These are phyloP conservation scores for Krasilnikovozyma curviuscula DNA, from an alignment of 768 basidiomycete species.

Conservation along the genomic window DNA sequence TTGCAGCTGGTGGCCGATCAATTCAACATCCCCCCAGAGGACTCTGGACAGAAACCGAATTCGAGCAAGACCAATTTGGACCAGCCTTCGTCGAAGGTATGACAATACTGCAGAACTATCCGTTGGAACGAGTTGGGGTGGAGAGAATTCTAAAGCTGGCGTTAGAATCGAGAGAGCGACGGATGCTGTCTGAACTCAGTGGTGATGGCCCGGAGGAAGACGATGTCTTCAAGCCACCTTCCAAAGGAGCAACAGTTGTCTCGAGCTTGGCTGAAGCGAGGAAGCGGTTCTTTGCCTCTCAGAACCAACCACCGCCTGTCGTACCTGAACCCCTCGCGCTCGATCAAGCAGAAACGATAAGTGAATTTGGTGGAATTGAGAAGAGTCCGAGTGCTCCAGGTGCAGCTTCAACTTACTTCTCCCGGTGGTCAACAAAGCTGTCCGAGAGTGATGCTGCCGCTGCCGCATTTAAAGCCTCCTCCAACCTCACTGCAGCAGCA, in stretches of 20 bases:
- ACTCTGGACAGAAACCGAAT: constrained; percentile 16
- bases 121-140: constrained; percentile 17
- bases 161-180: constrained; percentile 9
- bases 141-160: constrained; percentile 7
- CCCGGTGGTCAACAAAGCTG: background rate
- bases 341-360: background rate
- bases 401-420: background rate
- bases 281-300: background rate
- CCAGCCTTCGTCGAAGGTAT: constrained; percentile 15
- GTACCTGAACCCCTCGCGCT: background rate
- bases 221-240: background rate
- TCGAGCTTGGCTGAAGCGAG: too few relatives aligned
- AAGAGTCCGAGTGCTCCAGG: too few relatives aligned
- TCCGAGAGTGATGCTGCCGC: constrained; percentile 9
- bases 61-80: constrained; percentile 11
- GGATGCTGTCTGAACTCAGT: constrained; percentile 8
- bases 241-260: background rate
- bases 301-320: background rate
- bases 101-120: constrained; percentile 16
- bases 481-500: constrained; percentile 7
- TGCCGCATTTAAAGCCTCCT: constrained; percentile 5
- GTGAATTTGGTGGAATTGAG: background rate
- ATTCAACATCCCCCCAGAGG: constrained; percentile 10
- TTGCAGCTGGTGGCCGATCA: background rate
- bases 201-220: constrained; percentile 10